Evolutionary conservation across 164 flowering plant genomes (phyloP), one percentile per base, ranked within the genome.

Genomic region (Sextonia rubra): DNA sequence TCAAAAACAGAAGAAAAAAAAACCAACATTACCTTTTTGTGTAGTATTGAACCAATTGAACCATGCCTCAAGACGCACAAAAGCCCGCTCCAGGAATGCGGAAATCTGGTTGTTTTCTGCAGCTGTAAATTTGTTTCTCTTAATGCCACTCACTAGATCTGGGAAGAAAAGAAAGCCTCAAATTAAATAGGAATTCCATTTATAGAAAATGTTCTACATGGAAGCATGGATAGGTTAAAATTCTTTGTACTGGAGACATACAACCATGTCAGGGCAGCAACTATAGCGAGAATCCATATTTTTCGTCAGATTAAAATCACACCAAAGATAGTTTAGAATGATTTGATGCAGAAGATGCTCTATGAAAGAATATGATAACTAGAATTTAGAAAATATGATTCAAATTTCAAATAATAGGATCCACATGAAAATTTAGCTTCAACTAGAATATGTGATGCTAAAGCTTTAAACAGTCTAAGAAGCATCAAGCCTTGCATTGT

Each of bases 41-140:
- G 99, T 87, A 61, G 91, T 90, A 74, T 93, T 93, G 77, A 93
- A 96, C 99, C 99, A 96, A 25, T 89, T 85, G 81, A 88, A 96
- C 99, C 98, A 96, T 69, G 91, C 97, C 75, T 96, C 97, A 48
- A 96, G 90, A 69, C 97, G 93, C 75, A 84, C 79, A 80, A 80
- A 90, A 70, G 97, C 95, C 58, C 84, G 87, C n/a, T 85, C 88
- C n/a, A 95, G 74, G 81, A 96, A 96, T 44, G 85, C 68, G 60
- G 84, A 82, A 60, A 96, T 86, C 78, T 84, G 86, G 49, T 70
- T 78, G 44, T 78, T 86, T 77, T 91, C 97, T 70, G 76, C 58
- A 22, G 80, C 79, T 67, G 86, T 76, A 75, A 93, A 90, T 73
- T 82, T 83, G 74, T 83, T 81, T 69, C 68, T 77, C 80, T 87